Evolutionary conservation across 129 eudicot species (phyloP), one percentile per base, ranked within the genome.

Genomic region (Lactuca sativa): DNA sequence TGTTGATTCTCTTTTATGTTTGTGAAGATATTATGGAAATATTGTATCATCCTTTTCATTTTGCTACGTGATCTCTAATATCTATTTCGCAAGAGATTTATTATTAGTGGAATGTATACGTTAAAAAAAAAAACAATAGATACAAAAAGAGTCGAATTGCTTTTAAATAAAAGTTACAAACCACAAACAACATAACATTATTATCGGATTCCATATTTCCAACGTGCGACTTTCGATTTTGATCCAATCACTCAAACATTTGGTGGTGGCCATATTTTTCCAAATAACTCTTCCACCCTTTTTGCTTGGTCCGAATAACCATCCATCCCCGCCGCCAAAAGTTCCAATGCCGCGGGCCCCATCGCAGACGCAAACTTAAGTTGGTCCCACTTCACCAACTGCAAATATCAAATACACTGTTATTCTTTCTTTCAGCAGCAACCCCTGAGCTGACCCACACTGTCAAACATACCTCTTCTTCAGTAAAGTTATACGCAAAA

Each of bases 211-310:
- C 30, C 30, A 25, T 25, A 25, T 25, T 5, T 11, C 33, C 33
- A 48, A 49, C 47, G 6, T 36, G 74, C 58, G 33, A 51, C 62
- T 34, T 53, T 15, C 34, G 58, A 60, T 67, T 0, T 25, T 25
- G 30, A 25, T 12, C 13, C 14, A 44, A 37, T 34, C 40, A 13
- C 8, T 84, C 67, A 95, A 53, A 95, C 97, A 31, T 95, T 95
- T 61, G 97, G 99, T 34, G 99, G 99, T 59, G 97, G 97, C 99
- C 97, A 95, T 21, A 95, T 90, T 74, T 95, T 95, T 41, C 83
- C 97, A 36, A 95, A 95, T 30, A 87, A 81, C 41, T 87, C 96
- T 68, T 90, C 99, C 8, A 95, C 95, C 61, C 88, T 81, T 67
- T 76, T 90, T 10, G 97, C 81, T 82, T 90, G 97, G 69, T 72